Base-by-base conservation (phyloP, 2,329 filamentous ascomycete species). In the Incumbomyces lentus region DNA sequence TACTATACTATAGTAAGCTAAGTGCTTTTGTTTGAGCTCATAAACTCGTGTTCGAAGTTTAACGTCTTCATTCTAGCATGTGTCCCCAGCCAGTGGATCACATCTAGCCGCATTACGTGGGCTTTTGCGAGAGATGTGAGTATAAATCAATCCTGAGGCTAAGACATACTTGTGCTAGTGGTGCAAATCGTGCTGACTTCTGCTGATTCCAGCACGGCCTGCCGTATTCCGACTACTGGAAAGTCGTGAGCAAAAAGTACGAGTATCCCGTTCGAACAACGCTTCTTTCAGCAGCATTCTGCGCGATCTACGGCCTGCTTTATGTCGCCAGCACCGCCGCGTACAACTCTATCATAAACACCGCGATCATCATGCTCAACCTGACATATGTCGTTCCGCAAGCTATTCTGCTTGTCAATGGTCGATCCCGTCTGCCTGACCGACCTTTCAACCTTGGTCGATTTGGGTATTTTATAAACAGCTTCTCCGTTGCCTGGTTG, bases 391-490 rank as follows among this genome's bases (percentile, higher is more conserved):
- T 32, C 2, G 49, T 54, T 31, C 50, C 49, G 3, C 71, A 69
- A 3, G 71, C 68, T 43, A 60, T 69, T 1, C 42, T 72, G 57
- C 47, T 68, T 8, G 46, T 64, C 1, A 61, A 61, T 12, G 65
- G 69, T 0, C 61, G 68, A 12, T 46, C 54, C 11, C 50, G 47
- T 0, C 40, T 50, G 6, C 44, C 45, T 3, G 18, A n/a, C 8
- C 39, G 48, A 2, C 22, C 35, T n/a, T 33, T 47, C 14, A 34
- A 40, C 32, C 37, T 49, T 6, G 48, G 48, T 4, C 6, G 12
- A 8, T 44, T 40, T 12, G 48, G 44, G 16, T 36, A 26, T 12
- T 39, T 44, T 18, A 16, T 18, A 16, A 50, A 50, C 35, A 17
- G 8, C 5, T 44, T 50, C n/a, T 33, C 48, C 2, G 13, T 40